Conservation (phyloP, 2,329 filamentous ascomycete species). For the Tympanopsis confertula region DNA sequence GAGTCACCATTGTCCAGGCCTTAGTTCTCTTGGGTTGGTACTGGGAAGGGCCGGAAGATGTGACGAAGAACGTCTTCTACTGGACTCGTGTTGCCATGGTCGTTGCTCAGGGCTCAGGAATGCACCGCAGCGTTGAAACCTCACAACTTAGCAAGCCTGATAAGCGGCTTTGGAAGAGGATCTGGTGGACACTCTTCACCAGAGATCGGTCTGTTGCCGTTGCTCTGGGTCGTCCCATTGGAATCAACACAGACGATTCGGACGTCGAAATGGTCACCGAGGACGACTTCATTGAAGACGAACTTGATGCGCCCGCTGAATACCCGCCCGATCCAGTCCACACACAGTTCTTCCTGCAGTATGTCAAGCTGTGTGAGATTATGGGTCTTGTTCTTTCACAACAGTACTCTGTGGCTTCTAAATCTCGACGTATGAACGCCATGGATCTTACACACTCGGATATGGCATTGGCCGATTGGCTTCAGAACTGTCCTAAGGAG, state of each 20-base stretch:
- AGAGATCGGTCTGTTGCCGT: slow-evolving; percentile 91
- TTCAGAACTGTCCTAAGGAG: slow-evolving; percentile 87
- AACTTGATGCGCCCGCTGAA: slow-evolving; percentile 46
- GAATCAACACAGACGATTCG: slow-evolving; percentile 93
- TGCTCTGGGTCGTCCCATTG: slow-evolving; percentile 82
- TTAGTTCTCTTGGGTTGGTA: slow-evolving; percentile 85
- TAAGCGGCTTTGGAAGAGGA: slow-evolving; percentile 91
- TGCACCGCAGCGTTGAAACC: slow-evolving; percentile 90
- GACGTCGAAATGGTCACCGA: slow-evolving; percentile 96
- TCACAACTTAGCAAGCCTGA: slow-evolving; percentile 83
- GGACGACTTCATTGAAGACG: slow-evolving; percentile 92
- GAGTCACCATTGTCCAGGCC: slow-evolving; percentile 91
- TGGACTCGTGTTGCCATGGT: slow-evolving; percentile 94
- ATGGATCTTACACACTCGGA: slow-evolving; percentile 95
- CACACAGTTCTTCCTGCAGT: slow-evolving; percentile 96
- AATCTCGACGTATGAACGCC: slow-evolving; percentile 75
- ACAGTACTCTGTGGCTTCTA: slow-evolving; percentile 92
- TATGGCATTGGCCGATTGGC: slow-evolving; percentile 95
- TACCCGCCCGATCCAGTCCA: slow-evolving; percentile 75
- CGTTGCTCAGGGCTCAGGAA: slow-evolving; percentile 90
- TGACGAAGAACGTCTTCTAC: slow-evolving; percentile 98
- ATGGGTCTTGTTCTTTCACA: slow-evolving; percentile 95
- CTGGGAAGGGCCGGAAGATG: slow-evolving; percentile 30
- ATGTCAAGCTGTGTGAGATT: slow-evolving; percentile 95
- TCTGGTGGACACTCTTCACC: slow-evolving; percentile 98